Conservation (phyloP, 2,329 filamentous ascomycete genomes). For the Cyphellophora europaea region DNA sequence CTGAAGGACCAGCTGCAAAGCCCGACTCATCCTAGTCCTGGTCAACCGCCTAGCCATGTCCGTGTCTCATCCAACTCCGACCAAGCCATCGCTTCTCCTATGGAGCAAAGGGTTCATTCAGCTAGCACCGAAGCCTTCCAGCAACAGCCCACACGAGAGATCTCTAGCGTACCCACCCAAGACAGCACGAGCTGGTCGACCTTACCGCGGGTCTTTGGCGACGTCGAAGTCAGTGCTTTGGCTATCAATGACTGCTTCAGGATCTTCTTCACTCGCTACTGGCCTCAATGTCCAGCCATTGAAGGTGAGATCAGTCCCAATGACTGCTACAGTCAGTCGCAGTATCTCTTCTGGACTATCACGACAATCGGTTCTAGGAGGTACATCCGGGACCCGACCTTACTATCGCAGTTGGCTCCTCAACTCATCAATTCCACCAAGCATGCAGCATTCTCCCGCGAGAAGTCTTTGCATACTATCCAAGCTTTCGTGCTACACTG, state of each 20-base stretch:
- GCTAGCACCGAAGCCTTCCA: no score
- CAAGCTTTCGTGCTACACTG: constrained; percentile 11
- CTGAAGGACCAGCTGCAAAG: constrained; percentile 3
- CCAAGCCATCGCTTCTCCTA: no score
- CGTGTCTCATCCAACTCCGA: no score
- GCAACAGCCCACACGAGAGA: no score
- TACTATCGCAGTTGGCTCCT: constrained; percentile 39
- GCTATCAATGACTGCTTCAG: neutral
- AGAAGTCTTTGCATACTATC: constrained; percentile 6
- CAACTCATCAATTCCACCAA: constrained; percentile 7
- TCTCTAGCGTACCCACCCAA: no score
- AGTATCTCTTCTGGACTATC: constrained; percentile 57
- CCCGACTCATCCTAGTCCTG: no score
- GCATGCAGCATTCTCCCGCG: constrained; percentile 5
- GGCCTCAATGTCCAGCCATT: constrained; percentile 53
- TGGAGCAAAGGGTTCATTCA: no score
- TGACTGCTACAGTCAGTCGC: constrained; percentile 46
- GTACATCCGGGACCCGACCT: constrained; percentile 41
- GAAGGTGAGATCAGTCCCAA: constrained; percentile 44
- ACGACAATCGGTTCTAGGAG: constrained; percentile 52
- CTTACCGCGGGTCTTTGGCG: constrained; percentile 5
- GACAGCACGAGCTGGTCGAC: no score
- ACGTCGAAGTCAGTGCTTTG: constrained; percentile 1
- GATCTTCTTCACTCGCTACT: constrained; percentile 54
- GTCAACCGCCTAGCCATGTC: no score